Conservation (phyloP, 208 protist genomes). For the Acanthamoeba castellanii region DNA sequence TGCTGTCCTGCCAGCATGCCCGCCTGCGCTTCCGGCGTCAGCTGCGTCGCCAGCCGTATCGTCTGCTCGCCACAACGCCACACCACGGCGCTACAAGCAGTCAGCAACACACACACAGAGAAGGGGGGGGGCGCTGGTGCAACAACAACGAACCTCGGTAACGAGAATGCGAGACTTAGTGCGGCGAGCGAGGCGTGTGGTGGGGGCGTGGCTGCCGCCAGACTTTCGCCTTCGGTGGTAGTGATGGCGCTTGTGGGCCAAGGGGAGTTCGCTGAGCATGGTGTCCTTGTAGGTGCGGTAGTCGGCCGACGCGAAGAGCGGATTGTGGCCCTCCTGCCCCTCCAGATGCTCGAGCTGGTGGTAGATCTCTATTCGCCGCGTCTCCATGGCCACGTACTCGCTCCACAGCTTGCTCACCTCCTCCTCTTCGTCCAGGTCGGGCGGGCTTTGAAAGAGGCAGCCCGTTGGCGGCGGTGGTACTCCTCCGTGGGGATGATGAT, state of each 20-base stretch:
- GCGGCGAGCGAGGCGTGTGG: slow-evolving; percentile 12
- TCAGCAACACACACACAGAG: not conserved
- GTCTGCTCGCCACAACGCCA: not conserved
- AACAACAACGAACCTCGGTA: not conserved
- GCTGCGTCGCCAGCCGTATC: slow-evolving; percentile 41
- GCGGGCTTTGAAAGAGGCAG: too few relatives aligned
- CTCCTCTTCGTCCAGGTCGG: not conserved
- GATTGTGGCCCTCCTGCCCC: not conserved
- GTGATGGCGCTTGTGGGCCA: not conserved
- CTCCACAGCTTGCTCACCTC: slow-evolving; percentile 28
- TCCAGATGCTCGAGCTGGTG: slow-evolving; percentile 27
- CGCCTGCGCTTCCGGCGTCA: not conserved
- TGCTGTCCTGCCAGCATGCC: slow-evolving; percentile 26
- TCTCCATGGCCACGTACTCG: slow-evolving; percentile 11
- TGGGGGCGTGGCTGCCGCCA: not conserved
- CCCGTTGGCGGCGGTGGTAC: not conserved
- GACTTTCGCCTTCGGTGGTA: not conserved
- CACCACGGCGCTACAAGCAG: not conserved
- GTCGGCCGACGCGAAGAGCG: slow-evolving; percentile 30
- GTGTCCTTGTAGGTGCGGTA: slow-evolving; percentile 22
- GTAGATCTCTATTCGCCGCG: slow-evolving; percentile 33
- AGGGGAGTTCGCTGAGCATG: not conserved
- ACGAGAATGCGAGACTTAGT: slow-evolving; percentile 57
- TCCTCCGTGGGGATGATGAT: not conserved
- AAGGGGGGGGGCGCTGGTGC: not conserved